Percentiles rank a stretch among this genome's conserved stretches.
phyloP scores from a whole-genome alignment of 306 rosid species.

The Fragaria nilgerrensis region DNA sequence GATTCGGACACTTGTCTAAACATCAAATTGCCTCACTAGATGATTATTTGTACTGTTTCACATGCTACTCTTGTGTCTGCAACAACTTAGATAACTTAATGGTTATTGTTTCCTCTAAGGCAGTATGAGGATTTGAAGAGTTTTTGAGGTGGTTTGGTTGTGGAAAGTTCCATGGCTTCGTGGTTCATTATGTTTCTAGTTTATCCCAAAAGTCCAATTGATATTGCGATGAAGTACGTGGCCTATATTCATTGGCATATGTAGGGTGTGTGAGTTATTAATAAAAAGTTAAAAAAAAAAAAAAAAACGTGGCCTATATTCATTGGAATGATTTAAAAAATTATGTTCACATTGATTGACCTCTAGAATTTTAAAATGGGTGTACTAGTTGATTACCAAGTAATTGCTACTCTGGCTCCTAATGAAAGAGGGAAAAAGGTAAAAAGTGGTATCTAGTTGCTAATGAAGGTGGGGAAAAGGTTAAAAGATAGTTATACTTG shows the following conservation, averaged over 20 bases:
- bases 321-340: neutral
- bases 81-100: neutral
- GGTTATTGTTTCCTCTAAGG: neutral
- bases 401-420: neutral
- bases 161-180: neutral
- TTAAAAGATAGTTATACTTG: neutral
- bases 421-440: neutral
- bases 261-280: too few relatives aligned
- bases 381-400: neutral
- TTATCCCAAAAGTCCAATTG: neutral
- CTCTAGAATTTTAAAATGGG: neutral
- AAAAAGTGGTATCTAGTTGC: too few relatives aligned
- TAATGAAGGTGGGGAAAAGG: neutral
- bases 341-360: neutral
- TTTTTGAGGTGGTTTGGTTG: neutral
- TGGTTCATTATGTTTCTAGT: neutral
- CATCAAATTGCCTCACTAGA: neutral
- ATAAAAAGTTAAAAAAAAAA: too few relatives aligned
- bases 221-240: neutral
- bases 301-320: neutral
- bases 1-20: neutral
- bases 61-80: neutral
- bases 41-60: neutral
- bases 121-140: neutral
- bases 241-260: neutral